phyloP scores from a whole-genome alignment of 805 yeast genomes.

The Blastobotrys muscicola region DNA sequence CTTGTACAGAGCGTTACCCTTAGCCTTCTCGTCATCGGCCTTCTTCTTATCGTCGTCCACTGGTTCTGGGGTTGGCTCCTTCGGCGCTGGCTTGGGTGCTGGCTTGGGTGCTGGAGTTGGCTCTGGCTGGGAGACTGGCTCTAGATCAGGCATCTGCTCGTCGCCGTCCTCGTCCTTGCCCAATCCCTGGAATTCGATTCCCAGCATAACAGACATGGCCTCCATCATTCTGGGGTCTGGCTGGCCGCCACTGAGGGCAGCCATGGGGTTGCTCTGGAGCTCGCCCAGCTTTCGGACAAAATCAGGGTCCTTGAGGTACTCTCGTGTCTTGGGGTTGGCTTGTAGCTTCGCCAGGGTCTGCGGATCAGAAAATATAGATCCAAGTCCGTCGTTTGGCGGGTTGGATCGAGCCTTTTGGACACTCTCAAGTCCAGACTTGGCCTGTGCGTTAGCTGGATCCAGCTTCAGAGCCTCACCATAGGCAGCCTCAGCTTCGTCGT shows the following conservation, averaged over 20 bases:
- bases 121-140: constrained; percentile 10
- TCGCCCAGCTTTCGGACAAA: constrained; percentile 57
- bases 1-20: constrained; percentile 83
- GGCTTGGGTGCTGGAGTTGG: constrained; percentile 19
- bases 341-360: constrained; percentile 63
- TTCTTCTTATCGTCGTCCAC: constrained; percentile 29
- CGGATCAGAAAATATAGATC: constrained; percentile 73
- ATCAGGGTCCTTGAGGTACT: constrained; percentile 77
- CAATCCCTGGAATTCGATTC: constrained; percentile 38
- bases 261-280: constrained; percentile 59
- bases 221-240: constrained; percentile 83
- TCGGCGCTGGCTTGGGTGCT: constrained; percentile 20
- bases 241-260: constrained; percentile 58
- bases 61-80: constrained; percentile 22
- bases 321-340: constrained; percentile 79
- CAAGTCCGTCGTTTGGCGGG: constrained; percentile 69
- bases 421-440: constrained; percentile 67
- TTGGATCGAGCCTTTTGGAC: constrained; percentile 52
- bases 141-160: neutral
- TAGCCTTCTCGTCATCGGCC: constrained; percentile 54
- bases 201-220: constrained; percentile 75
- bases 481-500: constrained; percentile 60
- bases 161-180: neutral
- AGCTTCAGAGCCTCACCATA: constrained; percentile 74
- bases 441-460: constrained; percentile 77